phyloP scores from a whole-genome alignment of 768 basidiomycete species.

The Lyophyllum semitale region DNA sequence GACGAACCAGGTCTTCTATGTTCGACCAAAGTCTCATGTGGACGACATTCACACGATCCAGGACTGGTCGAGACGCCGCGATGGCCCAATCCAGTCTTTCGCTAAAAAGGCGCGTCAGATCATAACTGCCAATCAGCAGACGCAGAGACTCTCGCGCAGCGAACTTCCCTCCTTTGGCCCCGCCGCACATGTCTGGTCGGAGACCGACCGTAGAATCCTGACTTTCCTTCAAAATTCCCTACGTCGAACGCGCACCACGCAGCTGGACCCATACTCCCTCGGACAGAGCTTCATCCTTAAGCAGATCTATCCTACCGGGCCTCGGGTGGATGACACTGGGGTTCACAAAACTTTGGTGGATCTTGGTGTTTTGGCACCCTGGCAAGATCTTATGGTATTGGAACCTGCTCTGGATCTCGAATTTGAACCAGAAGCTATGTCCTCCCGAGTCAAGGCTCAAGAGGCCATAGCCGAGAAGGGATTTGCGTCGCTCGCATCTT shows the following conservation, averaged over 20 bases:
- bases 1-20: slow-evolving; percentile 50
- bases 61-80: slow-evolving; percentile 44
- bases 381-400: slow-evolving; percentile 68
- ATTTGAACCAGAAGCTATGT: slow-evolving; percentile 31
- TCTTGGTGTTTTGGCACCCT: slow-evolving; percentile 75
- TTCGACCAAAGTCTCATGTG: slow-evolving; percentile 65
- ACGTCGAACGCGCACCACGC: slow-evolving; percentile 45
- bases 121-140: slow-evolving; percentile 34
- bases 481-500: slow-evolving; percentile 14
- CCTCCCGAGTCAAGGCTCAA: slow-evolving; percentile 21
- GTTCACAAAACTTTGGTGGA: slow-evolving; percentile 59
- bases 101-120: slow-evolving; percentile 47
- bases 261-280: slow-evolving; percentile 63
- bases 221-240: slow-evolving; percentile 59
- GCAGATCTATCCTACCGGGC: slow-evolving; percentile 41
- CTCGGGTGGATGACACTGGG: slow-evolving; percentile 30
- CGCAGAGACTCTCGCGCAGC: slow-evolving; percentile 28
- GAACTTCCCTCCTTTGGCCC: slow-evolving; percentile 29
- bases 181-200: slow-evolving; percentile 43
- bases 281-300: slow-evolving; percentile 61
- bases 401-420: slow-evolving; percentile 37
- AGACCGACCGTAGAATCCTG: slow-evolving; percentile 58
- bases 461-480: slow-evolving; percentile 31
- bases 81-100: slow-evolving; percentile 49
- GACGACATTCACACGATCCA: slow-evolving; percentile 48